These are phyloP conservation scores for Fomitopsis schrenkii DNA, from an alignment of 1,284 basidiomycete genomes.

Conservation along the genomic window DNA sequence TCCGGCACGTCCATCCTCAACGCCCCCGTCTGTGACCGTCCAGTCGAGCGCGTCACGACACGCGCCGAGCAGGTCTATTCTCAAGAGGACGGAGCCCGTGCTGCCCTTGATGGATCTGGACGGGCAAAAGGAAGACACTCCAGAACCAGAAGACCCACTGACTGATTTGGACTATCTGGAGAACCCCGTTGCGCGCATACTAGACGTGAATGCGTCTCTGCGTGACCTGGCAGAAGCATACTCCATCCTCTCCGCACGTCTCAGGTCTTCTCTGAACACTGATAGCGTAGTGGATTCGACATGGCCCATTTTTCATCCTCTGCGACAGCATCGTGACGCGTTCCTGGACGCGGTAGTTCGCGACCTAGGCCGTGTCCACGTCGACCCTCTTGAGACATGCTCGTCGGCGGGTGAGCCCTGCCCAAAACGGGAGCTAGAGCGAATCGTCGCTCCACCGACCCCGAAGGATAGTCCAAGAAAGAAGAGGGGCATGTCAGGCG, in stretches of 20 bases:
- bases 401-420: slow-evolving; percentile 3
- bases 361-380: slow-evolving; percentile 59
- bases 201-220: slow-evolving; percentile 42
- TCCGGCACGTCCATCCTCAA: slow-evolving; percentile 28
- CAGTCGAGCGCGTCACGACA: slow-evolving; percentile 33
- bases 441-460: slow-evolving; percentile 38
- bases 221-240: slow-evolving; percentile 68
- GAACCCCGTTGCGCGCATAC: slow-evolving; percentile 53
- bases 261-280: slow-evolving; percentile 46
- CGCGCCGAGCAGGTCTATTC: slow-evolving; percentile 54
- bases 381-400: slow-evolving; percentile 43
- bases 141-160: slow-evolving; percentile 67
- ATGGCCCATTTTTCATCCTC: slow-evolving; percentile 67
- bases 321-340: slow-evolving; percentile 45
- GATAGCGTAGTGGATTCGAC: slow-evolving; percentile 52
- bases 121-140: slow-evolving; percentile 56
- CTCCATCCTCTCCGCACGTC: slow-evolving; percentile 58
- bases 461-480: slow-evolving; percentile 53
- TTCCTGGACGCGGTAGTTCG: slow-evolving; percentile 55
- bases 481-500: slow-evolving; percentile 63
- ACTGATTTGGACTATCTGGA: slow-evolving; percentile 58
- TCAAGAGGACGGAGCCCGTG: slow-evolving; percentile 44
- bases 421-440: slow-evolving; percentile 19
- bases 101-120: slow-evolving; percentile 38
- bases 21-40: slow-evolving; percentile 18